Base-by-base conservation (phyloP, 2,329 filamentous ascomycete genomes). In the Simplicillium sp. region DNA sequence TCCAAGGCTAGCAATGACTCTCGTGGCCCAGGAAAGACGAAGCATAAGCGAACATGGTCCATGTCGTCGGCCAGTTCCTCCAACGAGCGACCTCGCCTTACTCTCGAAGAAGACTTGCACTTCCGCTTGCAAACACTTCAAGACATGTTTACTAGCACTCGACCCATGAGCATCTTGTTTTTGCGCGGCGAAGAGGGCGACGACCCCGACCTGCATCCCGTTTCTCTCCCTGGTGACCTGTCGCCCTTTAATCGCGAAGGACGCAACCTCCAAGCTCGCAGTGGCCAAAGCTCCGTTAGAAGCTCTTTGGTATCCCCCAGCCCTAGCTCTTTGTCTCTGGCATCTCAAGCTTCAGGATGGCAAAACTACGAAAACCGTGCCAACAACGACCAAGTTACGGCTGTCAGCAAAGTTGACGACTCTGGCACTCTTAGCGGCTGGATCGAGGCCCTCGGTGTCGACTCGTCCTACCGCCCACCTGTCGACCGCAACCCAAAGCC, bases 1-100 rank as follows among this genome's bases (percentile, higher is more conserved):
- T 53, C 61, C n/a, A 75, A 74, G 49, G 49, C 51, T 5, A 67
- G 67, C 48, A 29, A 3, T 9, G 61, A 70, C 46, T 50, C 66
- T 55, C 64, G 80, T 58, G 70, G 86, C 42, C 80, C 84, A 3
- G 84, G 84, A n/a, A 95, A 95, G 59, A 77, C 85, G 1, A 95
- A 95, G 61, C 88, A 96, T 64, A 94, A 94, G 62, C 73, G 90
- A 44, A 94, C 88, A 0, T 96, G 89, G 88, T 96, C 90, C 9
- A 87, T 94, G 73, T 89, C 87, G 17, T 96, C 90, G 6, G 67
- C 76, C 28, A 80, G 79, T 54, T 84, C 80, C 3, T 72, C 70
- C 3, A 71, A 70, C 12, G 70, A 63, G 14, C 51, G 53, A 11
- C 50, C 45, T 15, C 66, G 75, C 16, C 54, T 67, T n/a, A 67